Evolutionary conservation across 768 basidiomycete genomes (phyloP).

Genomic region (Suillus alpinus): DNA sequence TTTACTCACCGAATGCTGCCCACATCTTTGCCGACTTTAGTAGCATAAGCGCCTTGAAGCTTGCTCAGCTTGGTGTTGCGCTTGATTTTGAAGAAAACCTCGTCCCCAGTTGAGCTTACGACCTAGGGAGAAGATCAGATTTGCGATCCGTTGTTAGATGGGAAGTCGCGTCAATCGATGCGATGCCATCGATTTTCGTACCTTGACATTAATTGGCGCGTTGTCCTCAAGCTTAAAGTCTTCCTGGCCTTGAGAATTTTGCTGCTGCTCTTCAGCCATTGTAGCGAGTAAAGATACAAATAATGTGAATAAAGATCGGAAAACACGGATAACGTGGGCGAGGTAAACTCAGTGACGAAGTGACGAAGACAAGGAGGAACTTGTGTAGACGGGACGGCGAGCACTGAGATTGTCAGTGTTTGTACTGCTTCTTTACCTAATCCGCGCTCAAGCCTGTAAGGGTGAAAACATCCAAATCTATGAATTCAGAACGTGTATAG

Average conservation of each 20-base stretch:
- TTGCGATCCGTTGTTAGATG: not conserved
- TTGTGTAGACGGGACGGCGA: not conserved
- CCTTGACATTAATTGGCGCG: slow-evolving; percentile 78
- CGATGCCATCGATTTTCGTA: slow-evolving; percentile 28
- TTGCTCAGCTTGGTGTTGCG: slow-evolving; percentile 89
- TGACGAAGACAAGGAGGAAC: not conserved
- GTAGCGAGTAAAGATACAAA: not conserved
- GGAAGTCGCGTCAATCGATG: slow-evolving; percentile 2
- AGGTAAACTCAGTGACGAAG: not conserved
- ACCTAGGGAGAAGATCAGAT: slow-evolving; percentile 45
- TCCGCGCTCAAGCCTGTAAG: not conserved
- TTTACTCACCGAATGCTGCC: slow-evolving; percentile 74
- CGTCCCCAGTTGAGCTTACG: slow-evolving; percentile 71
- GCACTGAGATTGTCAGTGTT: slow-evolving; percentile 8
- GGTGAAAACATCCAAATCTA: not conserved
- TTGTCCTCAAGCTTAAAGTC: slow-evolving; percentile 56
- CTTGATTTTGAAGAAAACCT: slow-evolving; percentile 98
- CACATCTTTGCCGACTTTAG: slow-evolving; percentile 89
- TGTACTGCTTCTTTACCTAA: slow-evolving; percentile 7
- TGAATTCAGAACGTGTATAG: not conserved
- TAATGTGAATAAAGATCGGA: not conserved
- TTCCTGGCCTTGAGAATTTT: slow-evolving; percentile 31
- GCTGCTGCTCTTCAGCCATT: slow-evolving; percentile 58
- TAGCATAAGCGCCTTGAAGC: slow-evolving; percentile 89
- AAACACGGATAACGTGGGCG: slow-evolving; percentile 1